Percentiles rank a stretch among this genome's conserved stretches.
phyloP scores from a whole-genome alignment of 768 basidiomycete genomes.

The Suillus discolor region DNA sequence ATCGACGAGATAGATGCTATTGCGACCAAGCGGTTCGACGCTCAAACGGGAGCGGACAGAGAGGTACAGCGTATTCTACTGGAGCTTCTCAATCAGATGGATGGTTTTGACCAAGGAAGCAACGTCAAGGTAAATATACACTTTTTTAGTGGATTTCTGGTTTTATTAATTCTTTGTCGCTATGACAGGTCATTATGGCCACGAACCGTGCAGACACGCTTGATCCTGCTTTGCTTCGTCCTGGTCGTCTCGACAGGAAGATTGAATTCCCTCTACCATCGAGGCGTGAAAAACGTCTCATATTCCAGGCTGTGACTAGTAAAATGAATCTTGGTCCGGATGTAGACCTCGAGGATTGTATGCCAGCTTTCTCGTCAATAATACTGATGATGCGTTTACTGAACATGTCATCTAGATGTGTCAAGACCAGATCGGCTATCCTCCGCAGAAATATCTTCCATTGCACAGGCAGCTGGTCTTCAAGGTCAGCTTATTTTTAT shows the following conservation, averaged over 20 bases:
- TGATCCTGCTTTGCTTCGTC: conserved; percentile 95
- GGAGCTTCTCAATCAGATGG: conserved; percentile 98
- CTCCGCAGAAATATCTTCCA: conserved; percentile 92
- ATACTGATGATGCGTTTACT: conserved; percentile 7
- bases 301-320: conserved; percentile 95
- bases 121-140: conserved; percentile 82
- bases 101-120: conserved; percentile 98
- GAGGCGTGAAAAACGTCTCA: conserved; percentile 90
- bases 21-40: conserved; percentile 99
- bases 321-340: conserved; percentile 99
- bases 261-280: conserved; percentile 98
- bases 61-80: conserved; percentile 98
- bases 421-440: conserved; percentile 95
- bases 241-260: conserved; percentile 96
- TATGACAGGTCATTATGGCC: conserved; percentile 93
- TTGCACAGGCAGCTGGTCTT: conserved; percentile 95
- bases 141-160: not conserved
- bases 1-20: conserved; percentile 99
- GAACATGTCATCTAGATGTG: conserved; percentile 62
- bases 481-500: conserved; percentile 61
- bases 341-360: conserved; percentile 98
- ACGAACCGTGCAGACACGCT: conserved; percentile 98
- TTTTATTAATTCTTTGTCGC: conserved; percentile 4
- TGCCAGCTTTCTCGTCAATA: conserved; percentile 31
- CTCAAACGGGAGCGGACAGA: conserved; percentile 97